Base-by-base conservation (phyloP, 2,329 filamentous ascomycete genomes). In the Nemania sp. region DNA sequence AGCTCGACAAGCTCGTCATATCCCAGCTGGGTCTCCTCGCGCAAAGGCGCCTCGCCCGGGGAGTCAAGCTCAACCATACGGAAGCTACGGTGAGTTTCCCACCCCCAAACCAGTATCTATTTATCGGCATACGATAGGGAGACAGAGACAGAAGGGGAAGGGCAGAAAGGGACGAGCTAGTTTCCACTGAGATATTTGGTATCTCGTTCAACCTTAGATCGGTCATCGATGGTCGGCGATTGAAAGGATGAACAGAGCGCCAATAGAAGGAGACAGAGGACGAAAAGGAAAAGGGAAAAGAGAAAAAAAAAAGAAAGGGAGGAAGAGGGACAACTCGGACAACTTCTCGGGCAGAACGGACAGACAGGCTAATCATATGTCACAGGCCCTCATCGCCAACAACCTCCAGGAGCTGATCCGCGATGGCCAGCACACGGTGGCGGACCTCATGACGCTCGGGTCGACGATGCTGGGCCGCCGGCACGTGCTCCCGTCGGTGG, bases 1-100 rank as follows among this genome's bases (percentile, higher is more conserved):
- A 98, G 94, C 84, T 98, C 73, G 94, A 98, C 83, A 98, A 98
- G 87, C 91, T 98, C 77, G 85, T 90, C 75, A 94, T 96, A 74
- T 91, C 92, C 56, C 92, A 97, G 77, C 81, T 96, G 63, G 94
- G 94, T 69, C 84, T 90, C 67, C 84, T 97, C 50, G 94, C 94
- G 56, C 94, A 98, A 80, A 85, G 89, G 66, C 87, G 94, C 62
- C 87, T 98, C 67, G 94, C 94, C 34, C 83, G 94, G 70, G 94
- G 94, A 53, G 87, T 97, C 55, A 90, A 88, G 73, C 80, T 98
- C 69, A 98, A 98, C 73, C 92, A 97, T 79, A 83, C 90, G 34
- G 94, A 98, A 80, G 92, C 94, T 63, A 88, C 87, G 67, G 91
- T 95, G 77, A 71, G 76, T 66, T 63, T 46, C 18, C 57, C 59